Conservation (phyloP, 176 grass and related monocot genomes). For the Aegilops sharonensis region DNA sequence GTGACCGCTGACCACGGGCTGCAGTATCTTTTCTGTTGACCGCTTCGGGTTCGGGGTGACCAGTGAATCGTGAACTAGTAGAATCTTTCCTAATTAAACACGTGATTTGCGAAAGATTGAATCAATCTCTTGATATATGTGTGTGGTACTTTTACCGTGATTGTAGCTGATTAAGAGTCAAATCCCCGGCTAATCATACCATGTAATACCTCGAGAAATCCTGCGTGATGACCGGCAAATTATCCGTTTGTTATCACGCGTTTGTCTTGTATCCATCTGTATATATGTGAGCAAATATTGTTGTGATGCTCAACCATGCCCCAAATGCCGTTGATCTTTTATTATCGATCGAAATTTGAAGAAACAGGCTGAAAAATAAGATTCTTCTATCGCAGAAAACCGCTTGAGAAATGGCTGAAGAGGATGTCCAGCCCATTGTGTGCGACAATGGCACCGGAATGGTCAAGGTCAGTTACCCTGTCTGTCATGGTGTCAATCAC, state of each 20-base stretch:
- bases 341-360: background rate
- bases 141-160: background rate
- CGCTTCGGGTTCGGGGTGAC: background rate
- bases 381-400: slow-evolving; percentile 7
- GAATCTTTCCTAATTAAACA: background rate
- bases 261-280: background rate
- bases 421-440: slow-evolving; percentile 80
- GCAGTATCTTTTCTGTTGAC: background rate
- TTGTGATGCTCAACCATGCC: background rate
- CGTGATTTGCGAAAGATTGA: background rate
- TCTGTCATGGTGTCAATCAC: background rate
- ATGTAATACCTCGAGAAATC: background rate
- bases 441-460: slow-evolving; percentile 95
- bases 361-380: background rate
- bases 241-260: background rate
- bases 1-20: no score
- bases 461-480: slow-evolving; percentile 64
- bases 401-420: slow-evolving; percentile 63
- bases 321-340: background rate
- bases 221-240: background rate
- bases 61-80: background rate
- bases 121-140: background rate
- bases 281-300: background rate
- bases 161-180: background rate
- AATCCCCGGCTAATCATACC: background rate